Evolutionary conservation across 2,329 filamentous ascomycete species (phyloP).

Genomic region (Clonostachys byssicola): DNA sequence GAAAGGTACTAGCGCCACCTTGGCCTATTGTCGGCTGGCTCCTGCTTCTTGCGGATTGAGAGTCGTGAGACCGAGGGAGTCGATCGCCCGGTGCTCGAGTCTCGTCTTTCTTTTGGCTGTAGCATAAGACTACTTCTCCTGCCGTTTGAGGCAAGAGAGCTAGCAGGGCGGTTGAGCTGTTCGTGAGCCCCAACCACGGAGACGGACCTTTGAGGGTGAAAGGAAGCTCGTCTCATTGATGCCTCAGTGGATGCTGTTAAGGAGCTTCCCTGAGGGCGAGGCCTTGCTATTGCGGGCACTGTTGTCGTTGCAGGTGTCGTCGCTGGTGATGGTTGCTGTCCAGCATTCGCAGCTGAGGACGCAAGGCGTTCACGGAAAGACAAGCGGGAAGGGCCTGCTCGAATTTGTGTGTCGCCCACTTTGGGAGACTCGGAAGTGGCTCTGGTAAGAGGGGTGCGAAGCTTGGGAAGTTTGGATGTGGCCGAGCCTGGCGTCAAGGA

Average conservation of each 20-base stretch:
- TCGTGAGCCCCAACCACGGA: constrained; percentile 15
- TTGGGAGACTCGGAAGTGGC: constrained; percentile 42
- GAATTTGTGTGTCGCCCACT: constrained; percentile 39
- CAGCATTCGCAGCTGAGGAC: constrained; percentile 33
- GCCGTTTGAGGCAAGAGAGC: constrained; percentile 45
- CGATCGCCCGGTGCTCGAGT: constrained; percentile 34
- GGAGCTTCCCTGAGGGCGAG: constrained; percentile 36
- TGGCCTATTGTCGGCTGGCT: constrained; percentile 32
- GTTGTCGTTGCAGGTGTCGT: no score
- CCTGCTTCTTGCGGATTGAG: constrained; percentile 33
- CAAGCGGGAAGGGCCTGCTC: constrained; percentile 35
- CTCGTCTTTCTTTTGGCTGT: constrained; percentile 28
- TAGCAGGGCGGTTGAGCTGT: constrained; percentile 42
- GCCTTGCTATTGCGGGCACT: constrained; percentile 33
- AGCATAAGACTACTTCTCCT: constrained; percentile 53
- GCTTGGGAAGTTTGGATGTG: constrained; percentile 40
- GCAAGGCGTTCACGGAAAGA: constrained; percentile 50
- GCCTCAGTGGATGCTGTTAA: constrained; percentile 24
- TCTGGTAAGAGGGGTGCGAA: constrained; percentile 43
- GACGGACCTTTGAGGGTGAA: constrained; percentile 40
- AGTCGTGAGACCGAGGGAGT: constrained; percentile 44
- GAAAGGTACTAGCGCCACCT: constrained; percentile 35
- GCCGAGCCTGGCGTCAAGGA: constrained; percentile 33
- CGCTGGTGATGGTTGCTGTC: no score
- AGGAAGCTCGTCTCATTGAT: constrained; percentile 44